Base-by-base conservation (phyloP, 2,329 filamentous ascomycete species). In the Phialophora verrucosa region DNA sequence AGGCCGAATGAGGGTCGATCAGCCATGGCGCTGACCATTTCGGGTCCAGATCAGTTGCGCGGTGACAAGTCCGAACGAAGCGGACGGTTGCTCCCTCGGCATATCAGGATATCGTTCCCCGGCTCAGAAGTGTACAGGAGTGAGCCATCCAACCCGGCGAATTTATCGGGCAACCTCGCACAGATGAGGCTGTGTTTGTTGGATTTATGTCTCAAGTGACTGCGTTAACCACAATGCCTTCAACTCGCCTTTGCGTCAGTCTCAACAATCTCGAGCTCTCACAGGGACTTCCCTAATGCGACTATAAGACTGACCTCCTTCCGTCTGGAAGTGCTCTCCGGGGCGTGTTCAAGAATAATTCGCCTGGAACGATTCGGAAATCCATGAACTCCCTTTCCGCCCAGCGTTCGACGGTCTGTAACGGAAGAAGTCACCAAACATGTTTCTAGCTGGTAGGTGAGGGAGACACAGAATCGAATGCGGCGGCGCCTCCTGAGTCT, bases 1-100 rank as follows among this genome's bases (percentile, higher is more conserved):
- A 70, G 50, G 53, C 59, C n/a, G 59, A 61, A 12, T 61, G 50
- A 61, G 14, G 31, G 20, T 50, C 29, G 10, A n/a, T 3, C n/a
- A 38, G 49, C 51, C 11, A 27, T n/a, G 27, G 14, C 17, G 31
- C 42, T 44, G 38, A 44, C 5, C 17, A n/a, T 44, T 5, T 7
- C 38, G 14, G 38, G 38, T n/a, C 17, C 6, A 27, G 49, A 53
- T 27, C 23, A 12, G 8, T 53, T 20, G 23, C 49, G 20, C 23
- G 20, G 49, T 4, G 8, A 17, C 0, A 44, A n/a, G 38, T n/a
- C 6, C 17, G 7, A 17, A 44, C 38, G 2, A 27, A 8, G 49
- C 25, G 23, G 14, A 51, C n/a, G 47, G 49, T 4, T 14, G 14
- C 20, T 20, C 7, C 20, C 20, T 14, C 4, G 49, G 10, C 11